A percentile compares a stretch with the other conserved stretches of the same genome.
Conservation (phyloP, 208 protist species). For the Leishmania turanica region DNA sequence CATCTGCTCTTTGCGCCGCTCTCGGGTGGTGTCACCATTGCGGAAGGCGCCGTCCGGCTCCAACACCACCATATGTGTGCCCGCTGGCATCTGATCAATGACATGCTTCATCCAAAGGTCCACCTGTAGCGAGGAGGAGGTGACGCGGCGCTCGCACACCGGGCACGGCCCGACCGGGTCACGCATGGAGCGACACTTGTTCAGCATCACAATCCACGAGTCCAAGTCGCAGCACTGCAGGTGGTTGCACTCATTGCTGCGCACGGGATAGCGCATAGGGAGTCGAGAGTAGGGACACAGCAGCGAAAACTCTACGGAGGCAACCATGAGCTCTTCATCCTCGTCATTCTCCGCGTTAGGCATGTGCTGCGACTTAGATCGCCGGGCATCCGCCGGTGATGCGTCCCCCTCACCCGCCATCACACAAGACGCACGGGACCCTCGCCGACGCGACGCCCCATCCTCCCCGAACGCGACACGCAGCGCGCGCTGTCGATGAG, state of each 20-base stretch:
- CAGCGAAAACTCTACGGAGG: slow-evolving; percentile 87
- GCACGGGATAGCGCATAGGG: slow-evolving; percentile 65
- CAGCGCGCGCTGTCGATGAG: slow-evolving; percentile 66
- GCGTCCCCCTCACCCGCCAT: background rate
- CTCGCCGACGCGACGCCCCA: slow-evolving; percentile 13
- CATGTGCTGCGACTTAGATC: slow-evolving; percentile 8
- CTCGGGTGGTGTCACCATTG: slow-evolving; percentile 72
- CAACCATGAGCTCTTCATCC: slow-evolving; percentile 67
- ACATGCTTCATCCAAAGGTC: slow-evolving; percentile 85
- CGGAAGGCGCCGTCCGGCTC: slow-evolving; percentile 74
- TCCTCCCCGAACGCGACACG: slow-evolving; percentile 65
- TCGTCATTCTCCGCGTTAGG: slow-evolving; percentile 21
- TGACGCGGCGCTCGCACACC: slow-evolving; percentile 80
- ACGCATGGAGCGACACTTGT: slow-evolving; percentile 78
- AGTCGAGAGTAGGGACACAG: slow-evolving; percentile 85
- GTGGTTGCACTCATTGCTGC: slow-evolving; percentile 79
- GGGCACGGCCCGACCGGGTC: slow-evolving; percentile 85
- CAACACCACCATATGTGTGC: slow-evolving; percentile 81
- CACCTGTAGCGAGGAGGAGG: slow-evolving; percentile 78
- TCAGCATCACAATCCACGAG: slow-evolving; percentile 85
- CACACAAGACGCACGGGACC: background rate
- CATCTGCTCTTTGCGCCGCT: slow-evolving; percentile 57
- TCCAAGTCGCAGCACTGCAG: slow-evolving; percentile 92
- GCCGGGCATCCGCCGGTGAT: background rate
- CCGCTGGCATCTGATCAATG: slow-evolving; percentile 67